Percentiles rank a stretch among this genome's conserved stretches.
Evolutionary conservation across 202 grass and related monocot genomes (phyloP).

Genomic region (Carex arenaria): DNA sequence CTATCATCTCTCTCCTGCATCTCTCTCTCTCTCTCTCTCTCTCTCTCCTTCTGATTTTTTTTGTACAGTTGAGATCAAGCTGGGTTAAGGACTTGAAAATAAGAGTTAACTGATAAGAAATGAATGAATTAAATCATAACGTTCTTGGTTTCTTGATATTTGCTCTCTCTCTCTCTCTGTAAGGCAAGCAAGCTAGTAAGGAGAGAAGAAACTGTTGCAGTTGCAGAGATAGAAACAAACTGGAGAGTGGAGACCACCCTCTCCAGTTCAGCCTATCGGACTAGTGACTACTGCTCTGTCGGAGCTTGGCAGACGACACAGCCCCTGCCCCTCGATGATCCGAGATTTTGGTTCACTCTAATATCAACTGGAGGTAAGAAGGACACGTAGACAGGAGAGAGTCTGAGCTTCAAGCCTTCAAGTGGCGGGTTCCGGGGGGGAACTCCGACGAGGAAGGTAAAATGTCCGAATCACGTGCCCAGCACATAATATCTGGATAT

Average conservation of each 20-base stretch:
- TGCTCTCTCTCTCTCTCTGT: background rate
- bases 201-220: constrained; percentile 1
- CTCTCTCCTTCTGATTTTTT: background rate
- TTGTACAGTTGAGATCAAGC: constrained; percentile 8
- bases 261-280: constrained; percentile 14
- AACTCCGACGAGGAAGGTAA: constrained; percentile 2
- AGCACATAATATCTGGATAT: constrained; percentile 14
- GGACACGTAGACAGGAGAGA: background rate
- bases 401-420: background rate
- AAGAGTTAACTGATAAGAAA: background rate
- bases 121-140: background rate
- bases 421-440: constrained; percentile 2
- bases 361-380: background rate
- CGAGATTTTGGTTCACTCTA: background rate
- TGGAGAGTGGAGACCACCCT: constrained; percentile 4
- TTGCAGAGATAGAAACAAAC: background rate
- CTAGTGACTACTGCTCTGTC: too few species aligned
- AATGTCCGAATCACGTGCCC: constrained; percentile 36
- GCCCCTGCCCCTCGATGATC: background rate
- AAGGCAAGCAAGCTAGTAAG: background rate
- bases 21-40: background rate
- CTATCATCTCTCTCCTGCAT: constrained; percentile 14
- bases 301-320: too few species aligned
- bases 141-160: background rate
- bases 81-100: background rate